Evolutionary conservation across 371 early-diverging fungal species (phyloP), one percentile per base, ranked within the genome.

Genomic region (Rhizopus arrhizus): DNA sequence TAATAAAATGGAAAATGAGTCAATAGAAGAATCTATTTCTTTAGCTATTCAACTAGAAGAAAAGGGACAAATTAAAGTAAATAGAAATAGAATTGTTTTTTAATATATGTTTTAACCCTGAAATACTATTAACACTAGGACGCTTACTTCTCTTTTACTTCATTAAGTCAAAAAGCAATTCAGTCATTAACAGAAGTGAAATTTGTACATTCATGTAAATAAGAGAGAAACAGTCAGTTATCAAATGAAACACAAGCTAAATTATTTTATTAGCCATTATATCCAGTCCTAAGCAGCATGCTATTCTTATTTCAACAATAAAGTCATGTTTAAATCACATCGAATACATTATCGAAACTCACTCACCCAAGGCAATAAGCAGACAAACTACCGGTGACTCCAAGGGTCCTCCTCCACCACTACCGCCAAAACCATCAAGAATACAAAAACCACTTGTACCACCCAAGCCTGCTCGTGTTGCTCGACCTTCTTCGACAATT

Each of bases 201-300:
- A 56, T 81, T 81, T 65, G 73, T 81, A 49, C 78, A 72, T 71
- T 70, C 78, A 42, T 70, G 81, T 81, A 70, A 70, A 67, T 42
- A 38, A 0, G 45, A 22, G 22, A 22, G 22, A 22, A 22, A 22
- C n/a, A 53, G 22, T 43, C 13, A 52, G 34, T 42, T 28, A 2
- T 29, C 15, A 5, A 34, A 10, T 10, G 29, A 40, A 13, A 48
- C 16, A 33, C 29, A 56, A 43, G 9, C 29, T 8, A 28, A 33
- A 36, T n/a, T 31, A 16, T 45, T 45, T 10, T 16, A 11, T n/a
- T 59, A 81, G 81, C 81, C 46, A 76, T 81, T 61, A 57, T 78
- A 45, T 69, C 74, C 29, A 70, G 66, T 29, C 81, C 81, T 41
- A 73, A 74, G 35, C 71, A 77, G 22, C 73, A 76, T 53, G 28